Evolutionary conservation across 176 grass and related monocot genomes (phyloP).

Genomic region (Hsuehochloa calcarea): DNA sequence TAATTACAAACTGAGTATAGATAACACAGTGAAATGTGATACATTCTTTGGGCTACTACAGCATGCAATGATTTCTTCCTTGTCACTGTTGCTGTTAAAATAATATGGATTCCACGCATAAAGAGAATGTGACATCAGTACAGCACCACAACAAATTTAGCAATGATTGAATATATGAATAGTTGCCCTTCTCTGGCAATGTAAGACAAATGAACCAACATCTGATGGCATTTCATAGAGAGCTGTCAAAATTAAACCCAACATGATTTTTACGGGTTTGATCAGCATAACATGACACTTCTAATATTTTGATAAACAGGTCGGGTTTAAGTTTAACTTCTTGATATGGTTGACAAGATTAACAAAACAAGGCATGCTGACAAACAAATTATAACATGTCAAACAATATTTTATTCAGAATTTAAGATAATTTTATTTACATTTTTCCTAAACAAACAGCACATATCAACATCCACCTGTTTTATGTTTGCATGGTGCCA

Average conservation of each 20-base stretch:
- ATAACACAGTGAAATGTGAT: neutral
- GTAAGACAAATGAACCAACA: neutral
- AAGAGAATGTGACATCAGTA: neutral
- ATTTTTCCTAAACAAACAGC: neutral
- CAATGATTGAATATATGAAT: neutral
- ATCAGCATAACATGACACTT: neutral
- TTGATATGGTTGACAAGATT: neutral
- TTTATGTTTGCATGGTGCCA: neutral
- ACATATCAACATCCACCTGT: neutral
- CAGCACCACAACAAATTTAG: neutral
- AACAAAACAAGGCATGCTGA: neutral
- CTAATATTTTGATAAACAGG: neutral
- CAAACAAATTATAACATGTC: neutral
- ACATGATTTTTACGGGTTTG: neutral
- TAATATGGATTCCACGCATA: neutral
- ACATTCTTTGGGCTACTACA: neutral
- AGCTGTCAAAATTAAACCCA: constrained; percentile 9
- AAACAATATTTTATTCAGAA: neutral
- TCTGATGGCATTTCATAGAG: neutral
- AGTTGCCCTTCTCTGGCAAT: neutral
- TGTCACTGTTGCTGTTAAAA: neutral
- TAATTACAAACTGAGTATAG: neutral
- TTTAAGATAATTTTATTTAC: neutral
- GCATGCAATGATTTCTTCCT: neutral
- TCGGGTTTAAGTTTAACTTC: neutral